Evolutionary conservation across 345 rosid species (phyloP).

Genomic region (Mercurialis annua): DNA sequence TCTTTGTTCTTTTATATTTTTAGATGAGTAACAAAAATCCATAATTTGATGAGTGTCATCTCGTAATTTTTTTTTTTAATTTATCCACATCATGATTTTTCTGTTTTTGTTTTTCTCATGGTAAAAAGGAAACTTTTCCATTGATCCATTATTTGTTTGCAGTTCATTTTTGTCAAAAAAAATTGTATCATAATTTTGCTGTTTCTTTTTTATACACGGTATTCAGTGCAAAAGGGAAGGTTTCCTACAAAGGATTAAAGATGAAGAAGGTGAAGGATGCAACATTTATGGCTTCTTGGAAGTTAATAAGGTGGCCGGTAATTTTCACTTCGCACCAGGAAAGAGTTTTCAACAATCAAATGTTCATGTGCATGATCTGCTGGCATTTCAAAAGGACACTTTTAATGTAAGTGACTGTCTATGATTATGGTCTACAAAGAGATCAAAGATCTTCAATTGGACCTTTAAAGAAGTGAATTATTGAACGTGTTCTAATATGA

Average conservation of each 20-base stretch:
- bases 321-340: slow-evolving; percentile 97
- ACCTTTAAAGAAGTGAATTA: neutral
- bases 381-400: slow-evolving; percentile 77
- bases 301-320: slow-evolving; percentile 94
- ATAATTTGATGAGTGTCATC: neutral
- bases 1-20: neutral
- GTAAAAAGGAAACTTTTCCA: too few species aligned
- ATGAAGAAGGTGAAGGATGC: slow-evolving; percentile 97
- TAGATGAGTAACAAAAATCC: neutral
- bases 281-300: slow-evolving; percentile 88
- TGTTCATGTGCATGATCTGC: slow-evolving; percentile 81
- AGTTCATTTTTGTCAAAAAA: neutral
- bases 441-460: neutral
- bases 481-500: neutral
- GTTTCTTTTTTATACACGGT: slow-evolving; percentile 15
- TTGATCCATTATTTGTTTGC: neutral
- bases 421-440: neutral
- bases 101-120: too few species aligned
- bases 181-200: neutral
- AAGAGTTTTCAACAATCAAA: slow-evolving; percentile 94
- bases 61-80: too few species aligned
- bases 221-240: slow-evolving; percentile 94
- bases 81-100: too few species aligned
- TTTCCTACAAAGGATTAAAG: slow-evolving; percentile 77
- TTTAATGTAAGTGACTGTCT: slow-evolving; percentile 59